Percentiles rank a stretch among this genome's conserved stretches.
These are phyloP conservation scores for Bassia scoparia DNA, from an alignment of 148 eudicot genomes.

Conservation along the genomic window DNA sequence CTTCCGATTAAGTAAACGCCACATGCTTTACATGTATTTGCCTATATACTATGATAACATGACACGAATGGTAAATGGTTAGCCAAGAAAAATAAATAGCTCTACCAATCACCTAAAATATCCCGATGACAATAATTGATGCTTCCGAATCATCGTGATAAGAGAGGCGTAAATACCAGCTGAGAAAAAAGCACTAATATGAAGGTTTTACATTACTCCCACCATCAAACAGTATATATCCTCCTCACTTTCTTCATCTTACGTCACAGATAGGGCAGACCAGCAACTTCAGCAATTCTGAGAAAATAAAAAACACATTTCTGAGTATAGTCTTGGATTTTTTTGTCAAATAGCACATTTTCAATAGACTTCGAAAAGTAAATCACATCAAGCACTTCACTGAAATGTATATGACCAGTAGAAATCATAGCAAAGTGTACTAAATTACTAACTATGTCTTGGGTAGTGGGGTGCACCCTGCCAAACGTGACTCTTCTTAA, in stretches of 20 bases:
- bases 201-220: not conserved
- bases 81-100: conserved; percentile 12
- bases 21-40: conserved; percentile 6
- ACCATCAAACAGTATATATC: conserved; percentile 58
- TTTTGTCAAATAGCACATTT: not conserved
- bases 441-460: no score
- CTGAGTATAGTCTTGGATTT: not conserved
- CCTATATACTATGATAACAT: not conserved
- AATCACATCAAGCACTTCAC: no score
- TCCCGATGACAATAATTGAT: conserved; percentile 4
- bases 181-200: not conserved
- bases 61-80: conserved; percentile 11
- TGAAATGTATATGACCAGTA: no score
- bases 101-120: conserved; percentile 11
- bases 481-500: no score
- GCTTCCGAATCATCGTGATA: not conserved
- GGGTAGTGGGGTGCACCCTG: no score
- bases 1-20: not conserved
- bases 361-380: not conserved
- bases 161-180: not conserved
- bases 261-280: conserved; percentile 75
- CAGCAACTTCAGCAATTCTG: conserved; percentile 70
- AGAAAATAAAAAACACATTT: not conserved
- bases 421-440: not conserved
- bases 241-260: conserved; percentile 74